Base-by-base conservation (phyloP, 495 filamentous ascomycete genomes). In the Hypoxylon cercidicola region DNA sequence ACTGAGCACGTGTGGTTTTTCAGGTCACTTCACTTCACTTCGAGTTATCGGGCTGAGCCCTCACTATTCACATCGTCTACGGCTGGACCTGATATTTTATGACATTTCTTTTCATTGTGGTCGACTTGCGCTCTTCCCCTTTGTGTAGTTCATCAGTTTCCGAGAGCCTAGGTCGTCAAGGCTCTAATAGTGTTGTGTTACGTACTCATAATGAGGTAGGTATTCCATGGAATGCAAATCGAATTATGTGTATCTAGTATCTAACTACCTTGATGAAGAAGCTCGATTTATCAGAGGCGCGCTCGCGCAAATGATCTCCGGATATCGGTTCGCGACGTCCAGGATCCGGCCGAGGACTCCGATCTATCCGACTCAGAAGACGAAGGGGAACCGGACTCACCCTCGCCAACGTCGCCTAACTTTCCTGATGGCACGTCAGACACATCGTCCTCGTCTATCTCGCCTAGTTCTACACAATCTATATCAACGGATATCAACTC, bases 11-110 rank as follows among this genome's bases (percentile, higher is more conserved):
- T 66, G 51, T 57, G 30, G n/a, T 57, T 62, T 43, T 32, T 20
- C 57, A 57, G 47, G 34, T 62, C 52, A 62, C 3, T 28, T 28
- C n/a, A n/a, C 19, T 66, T 67, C 59, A 32, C 52, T 62, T 66
- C 64, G 46, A 56, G 13, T 50, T 50, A 28, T 58, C 19, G 59
- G 64, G 64, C 64, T 62, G 64, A 6, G 59, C 64, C 64, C 64
- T 63, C 59, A 51, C 47, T 68, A 34, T 62, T 59, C 35, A 28
- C 25, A 49, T 55, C 30, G 37, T 66, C 48, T 51, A 68, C 59
- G 55, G 64, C 64, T 55, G 58, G 64, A 16, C 64, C 59, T 63
- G 32, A 45, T 61, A 56, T n/a, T 57, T 57, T 19, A 62, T 53
- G 18, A 67, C 4, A 47, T 41, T 57, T 66, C 3, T 16, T 53